Evolutionary conservation across 352 stramenopile genomes (phyloP), one percentile per base, ranked within the genome.

Genomic region (Globisporangium echinulatum): DNA sequence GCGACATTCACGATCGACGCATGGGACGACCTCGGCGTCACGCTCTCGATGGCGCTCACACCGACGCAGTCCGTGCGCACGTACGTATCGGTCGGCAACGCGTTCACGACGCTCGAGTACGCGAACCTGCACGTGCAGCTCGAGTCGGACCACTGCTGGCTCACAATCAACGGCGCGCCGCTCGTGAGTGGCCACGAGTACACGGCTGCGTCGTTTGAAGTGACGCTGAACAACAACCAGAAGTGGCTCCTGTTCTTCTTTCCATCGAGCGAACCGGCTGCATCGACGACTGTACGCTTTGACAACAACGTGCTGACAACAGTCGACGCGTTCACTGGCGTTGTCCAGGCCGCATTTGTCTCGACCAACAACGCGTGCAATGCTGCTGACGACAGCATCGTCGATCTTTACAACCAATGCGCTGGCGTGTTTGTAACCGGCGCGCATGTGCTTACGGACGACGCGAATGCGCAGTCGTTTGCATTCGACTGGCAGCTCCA

Each of bases 21-120:
- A 38, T 94, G 85, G 85, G 85, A 92, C 59, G 85, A 94, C 47
- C 68, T 92, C 44, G 83, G 82, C 3, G 82, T 87, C 40, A 71
- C 80, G 40, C 46, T 94, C 15, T 56, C 71, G 4, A 63, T 92
- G 51, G 54, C 50, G 10, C 10, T 39, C 4, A 39, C 55, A 3
- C 62, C 63, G 9, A 38, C 50, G 17, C 50, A 46, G 15, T 61
- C 52, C 47, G 67, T 85, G 68, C 73, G 59, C 11, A 83, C 74
- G 54, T 90, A 92, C 66, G 54, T 92, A 53, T 68, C 74, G 2
- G 71, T 88, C 53, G 85, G 85, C n/a, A 77, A 77, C n/a, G 82
- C 82, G 10, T 92, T 90, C 61, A 90, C 82, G 57, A 90, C 80
- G 0, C 63, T 92, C 15, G 53, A 82, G 52, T 92, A 94, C 56